Percentiles rank a stretch among this genome's conserved stretches.
Evolutionary conservation across 495 filamentous ascomycete genomes (phyloP).

Genomic region (Talaromyces nanjingensis): DNA sequence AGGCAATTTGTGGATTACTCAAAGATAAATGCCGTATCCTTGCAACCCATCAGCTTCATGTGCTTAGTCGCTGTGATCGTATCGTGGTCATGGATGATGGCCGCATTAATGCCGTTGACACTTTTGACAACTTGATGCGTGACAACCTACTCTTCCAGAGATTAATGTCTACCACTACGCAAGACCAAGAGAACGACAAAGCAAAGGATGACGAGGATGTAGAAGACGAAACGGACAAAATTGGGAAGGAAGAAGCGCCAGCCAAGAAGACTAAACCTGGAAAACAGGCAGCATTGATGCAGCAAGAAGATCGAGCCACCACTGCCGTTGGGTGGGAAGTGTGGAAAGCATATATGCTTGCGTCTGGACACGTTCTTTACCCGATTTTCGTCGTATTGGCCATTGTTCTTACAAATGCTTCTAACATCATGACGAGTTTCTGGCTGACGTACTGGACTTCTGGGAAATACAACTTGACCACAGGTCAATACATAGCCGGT

Average conservation of each 20-base stretch:
- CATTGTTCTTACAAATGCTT: slow-evolving; percentile 64
- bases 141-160: slow-evolving; percentile 66
- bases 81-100: slow-evolving; percentile 90
- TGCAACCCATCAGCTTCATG: slow-evolving; percentile 91
- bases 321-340: slow-evolving; percentile 79
- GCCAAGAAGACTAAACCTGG: slow-evolving; percentile 49
- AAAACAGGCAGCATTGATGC: slow-evolving; percentile 70
- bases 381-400: slow-evolving; percentile 56
- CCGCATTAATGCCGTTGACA: slow-evolving; percentile 73
- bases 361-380: slow-evolving; percentile 71
- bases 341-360: slow-evolving; percentile 71
- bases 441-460: slow-evolving; percentile 94
- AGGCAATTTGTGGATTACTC: slow-evolving; percentile 84
- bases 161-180: slow-evolving; percentile 75
- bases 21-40: slow-evolving; percentile 84
- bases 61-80: slow-evolving; percentile 81
- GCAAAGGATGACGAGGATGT: slow-evolving; percentile 38
- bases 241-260: slow-evolving; percentile 41
- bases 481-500: slow-evolving; percentile 73
- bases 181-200: slow-evolving; percentile 47
- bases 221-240: slow-evolving; percentile 22
- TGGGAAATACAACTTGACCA: slow-evolving; percentile 51
- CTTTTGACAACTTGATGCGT: slow-evolving; percentile 77
- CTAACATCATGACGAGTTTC: slow-evolving; percentile 78
- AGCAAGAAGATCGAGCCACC: slow-evolving; percentile 78